Evolutionary conservation across 768 basidiomycete species (phyloP).

Genomic region (Boletellus ananas): DNA sequence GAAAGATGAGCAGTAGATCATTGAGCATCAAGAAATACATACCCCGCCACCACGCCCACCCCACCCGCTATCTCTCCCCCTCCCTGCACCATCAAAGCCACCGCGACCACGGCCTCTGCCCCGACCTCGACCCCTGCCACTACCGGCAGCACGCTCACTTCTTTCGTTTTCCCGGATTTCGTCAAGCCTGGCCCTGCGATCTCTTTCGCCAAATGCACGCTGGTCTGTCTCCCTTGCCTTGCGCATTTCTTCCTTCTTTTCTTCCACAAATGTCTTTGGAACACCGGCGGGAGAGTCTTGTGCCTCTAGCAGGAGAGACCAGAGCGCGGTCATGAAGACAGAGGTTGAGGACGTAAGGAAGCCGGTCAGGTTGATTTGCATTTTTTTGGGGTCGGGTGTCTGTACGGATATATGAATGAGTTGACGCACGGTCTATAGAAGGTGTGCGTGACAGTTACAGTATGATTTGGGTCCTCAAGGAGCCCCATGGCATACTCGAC

Average conservation of each 20-base stretch:
- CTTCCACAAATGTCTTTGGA: slow-evolving; percentile 84
- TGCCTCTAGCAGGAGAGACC: slow-evolving; percentile 91
- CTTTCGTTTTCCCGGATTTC: slow-evolving; percentile 65
- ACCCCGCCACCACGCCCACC: slow-evolving; percentile 59
- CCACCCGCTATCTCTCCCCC: slow-evolving; percentile 61
- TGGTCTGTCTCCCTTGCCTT: slow-evolving; percentile 59
- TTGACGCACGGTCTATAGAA: neutral
- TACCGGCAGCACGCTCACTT: slow-evolving; percentile 40
- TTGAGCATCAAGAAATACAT: slow-evolving; percentile 7
- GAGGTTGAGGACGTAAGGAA: slow-evolving; percentile 88
- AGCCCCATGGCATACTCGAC: slow-evolving; percentile 96
- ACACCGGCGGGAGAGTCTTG: slow-evolving; percentile 87
- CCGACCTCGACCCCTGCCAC: slow-evolving; percentile 54
- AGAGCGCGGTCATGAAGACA: slow-evolving; percentile 82
- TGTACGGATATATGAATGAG: slow-evolving; percentile 27
- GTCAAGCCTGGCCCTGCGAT: slow-evolving; percentile 63
- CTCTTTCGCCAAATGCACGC: slow-evolving; percentile 65
- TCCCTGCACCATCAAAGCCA: slow-evolving; percentile 47
- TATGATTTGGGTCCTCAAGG: slow-evolving; percentile 78
- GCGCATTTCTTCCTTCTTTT: slow-evolving; percentile 91
- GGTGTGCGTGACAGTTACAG: slow-evolving; percentile 46
- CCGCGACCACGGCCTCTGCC: slow-evolving; percentile 53
- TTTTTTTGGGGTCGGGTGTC: slow-evolving; percentile 90
- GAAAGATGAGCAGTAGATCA: slow-evolving; percentile 6
- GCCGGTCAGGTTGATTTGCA: slow-evolving; percentile 92